Evolutionary conservation across 2,329 filamentous ascomycete species (phyloP), one percentile per base, ranked within the genome.

Genomic region (Aureobasidium leucospermi): DNA sequence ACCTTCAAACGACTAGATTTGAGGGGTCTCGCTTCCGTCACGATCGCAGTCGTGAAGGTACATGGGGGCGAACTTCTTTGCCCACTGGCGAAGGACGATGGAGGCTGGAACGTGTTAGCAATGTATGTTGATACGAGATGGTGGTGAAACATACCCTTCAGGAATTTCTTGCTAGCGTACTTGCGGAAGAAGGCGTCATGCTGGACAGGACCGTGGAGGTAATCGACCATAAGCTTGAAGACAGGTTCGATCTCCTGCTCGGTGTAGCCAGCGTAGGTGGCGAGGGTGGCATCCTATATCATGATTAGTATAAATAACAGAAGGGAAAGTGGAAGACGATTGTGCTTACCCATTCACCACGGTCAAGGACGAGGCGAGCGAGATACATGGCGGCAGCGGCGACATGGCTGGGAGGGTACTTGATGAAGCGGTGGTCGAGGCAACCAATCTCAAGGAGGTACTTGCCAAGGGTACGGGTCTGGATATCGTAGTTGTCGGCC

Each of bases 161-260:
- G 79, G 78, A 97, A 99, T 78, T 96, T 96, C 81, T 97, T 99
- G 84, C 90, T 96, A 60, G 94, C 94, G 74, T 99, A 99, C 77
- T 99, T 99, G 84, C 96, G 96, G 82, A 96, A 97, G 81, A 99
- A 96, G 39, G 94, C 95, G 73, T 97, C 93, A 70, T 99, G 94
- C 45, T 87, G 84, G 58, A 96, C 89, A 29, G 93, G 94, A 11
- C 89, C 86, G 61, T 89, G 88, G 41, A 99, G 86, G 73, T 99
- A 99, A 74, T 99, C 92, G 63, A 99, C 85, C 92, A 99, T 96
- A 62, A 97, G 82, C 68, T 88, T 83, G 70, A 96, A 90, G 42
- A 97, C 89, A 10, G 93, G 93, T 73, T 93, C 84, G 66, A 99
- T 91, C 75, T 99, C 90, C 48, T 93, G 85, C 74, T 97, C 93